phyloP scores from a whole-genome alignment of 306 rosid species.

The Rosa lucieae region DNA sequence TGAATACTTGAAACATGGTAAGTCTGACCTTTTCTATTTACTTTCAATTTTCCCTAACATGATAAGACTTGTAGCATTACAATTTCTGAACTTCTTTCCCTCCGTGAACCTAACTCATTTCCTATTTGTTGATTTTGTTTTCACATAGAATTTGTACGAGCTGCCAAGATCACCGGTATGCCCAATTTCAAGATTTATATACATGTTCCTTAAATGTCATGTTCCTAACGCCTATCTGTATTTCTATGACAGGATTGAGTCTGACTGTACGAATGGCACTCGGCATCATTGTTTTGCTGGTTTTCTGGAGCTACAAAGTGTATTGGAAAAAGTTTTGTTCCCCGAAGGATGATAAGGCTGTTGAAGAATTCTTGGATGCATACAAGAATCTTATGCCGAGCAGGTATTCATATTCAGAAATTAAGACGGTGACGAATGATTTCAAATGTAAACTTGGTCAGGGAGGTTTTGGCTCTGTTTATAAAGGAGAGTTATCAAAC shows the following conservation, averaged over 20 bases:
- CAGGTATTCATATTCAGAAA: background rate
- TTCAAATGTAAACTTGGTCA: constrained; percentile 1
- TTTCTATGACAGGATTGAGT: background rate
- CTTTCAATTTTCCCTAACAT: too few relatives aligned
- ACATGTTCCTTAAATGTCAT: too few relatives aligned
- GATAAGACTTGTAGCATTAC: background rate
- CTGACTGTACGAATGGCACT: background rate
- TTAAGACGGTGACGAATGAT: background rate
- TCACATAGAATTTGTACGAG: background rate
- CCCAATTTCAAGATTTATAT: background rate
- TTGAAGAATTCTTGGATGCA: background rate
- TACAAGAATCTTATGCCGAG: background rate
- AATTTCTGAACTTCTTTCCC: too few relatives aligned
- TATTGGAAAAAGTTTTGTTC: background rate
- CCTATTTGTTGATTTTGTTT: background rate
- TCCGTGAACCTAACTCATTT: background rate
- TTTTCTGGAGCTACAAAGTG: constrained; percentile 7
- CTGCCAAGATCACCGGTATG: constrained; percentile 6
- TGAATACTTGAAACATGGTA: too few relatives aligned
- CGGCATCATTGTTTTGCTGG: background rate
- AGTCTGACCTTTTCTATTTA: too few relatives aligned
- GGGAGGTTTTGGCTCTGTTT: constrained; percentile 9
- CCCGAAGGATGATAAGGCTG: background rate
- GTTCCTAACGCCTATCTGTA: background rate
- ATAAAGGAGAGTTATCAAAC: too few relatives aligned